Conservation (phyloP, 345 rosid species). For the Viola odorata region DNA sequence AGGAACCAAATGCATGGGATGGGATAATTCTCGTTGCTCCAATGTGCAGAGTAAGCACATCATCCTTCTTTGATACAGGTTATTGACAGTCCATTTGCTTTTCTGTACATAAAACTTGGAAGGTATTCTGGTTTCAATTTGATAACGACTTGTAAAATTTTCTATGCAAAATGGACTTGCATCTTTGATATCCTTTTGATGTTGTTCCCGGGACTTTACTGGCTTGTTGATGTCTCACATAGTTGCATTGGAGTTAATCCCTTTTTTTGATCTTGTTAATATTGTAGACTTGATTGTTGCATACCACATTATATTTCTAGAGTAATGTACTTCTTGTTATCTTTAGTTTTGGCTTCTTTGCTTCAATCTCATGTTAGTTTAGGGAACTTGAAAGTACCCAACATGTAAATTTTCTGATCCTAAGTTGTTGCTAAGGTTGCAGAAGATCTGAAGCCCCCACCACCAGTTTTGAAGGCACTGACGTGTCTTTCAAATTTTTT, state of each 20-base stretch:
- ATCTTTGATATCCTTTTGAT: background rate
- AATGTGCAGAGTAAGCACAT: constrained; percentile 78
- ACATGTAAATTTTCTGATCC: constrained; percentile 26
- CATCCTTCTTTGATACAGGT: background rate
- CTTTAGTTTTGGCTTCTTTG: background rate
- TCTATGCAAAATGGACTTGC: background rate
- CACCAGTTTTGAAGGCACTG: constrained; percentile 45
- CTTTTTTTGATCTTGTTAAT: too few relatives aligned
- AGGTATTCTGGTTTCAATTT: background rate
- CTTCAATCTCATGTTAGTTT: too few relatives aligned
- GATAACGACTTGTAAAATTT: too few relatives aligned
- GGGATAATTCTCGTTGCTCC: constrained; percentile 91
- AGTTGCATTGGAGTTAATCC: too few relatives aligned
- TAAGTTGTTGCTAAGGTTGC: constrained; percentile 56
- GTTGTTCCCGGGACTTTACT: too few relatives aligned
- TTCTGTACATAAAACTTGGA: background rate
- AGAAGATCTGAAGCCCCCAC: constrained; percentile 68
- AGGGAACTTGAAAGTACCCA: too few relatives aligned
- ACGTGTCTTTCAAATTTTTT: constrained; percentile 45
- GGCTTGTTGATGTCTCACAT: too few relatives aligned
- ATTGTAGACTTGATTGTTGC: too few relatives aligned
- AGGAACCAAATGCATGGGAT: constrained; percentile 80
- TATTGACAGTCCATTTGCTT: background rate
- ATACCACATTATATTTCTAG: too few relatives aligned
- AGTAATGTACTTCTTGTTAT: background rate